A percentile compares a stretch with the other conserved stretches of the same genome.
Conservation (phyloP, 2,329 filamentous ascomycete genomes). For the Trichoderma sp. region DNA sequence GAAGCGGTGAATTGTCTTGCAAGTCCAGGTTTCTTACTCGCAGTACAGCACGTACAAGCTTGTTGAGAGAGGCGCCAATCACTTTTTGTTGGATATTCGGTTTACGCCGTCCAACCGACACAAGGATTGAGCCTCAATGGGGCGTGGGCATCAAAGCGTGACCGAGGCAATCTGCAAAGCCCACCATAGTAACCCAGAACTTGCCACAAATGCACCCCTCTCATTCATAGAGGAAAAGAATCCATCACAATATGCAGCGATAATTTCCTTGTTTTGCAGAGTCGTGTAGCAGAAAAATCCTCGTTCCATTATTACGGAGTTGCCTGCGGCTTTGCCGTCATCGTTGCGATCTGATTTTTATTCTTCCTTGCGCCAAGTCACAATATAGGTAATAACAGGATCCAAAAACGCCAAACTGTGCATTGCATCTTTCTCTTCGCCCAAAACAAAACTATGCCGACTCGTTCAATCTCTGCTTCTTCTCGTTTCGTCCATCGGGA, state of each 20-base stretch:
- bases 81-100: neutral
- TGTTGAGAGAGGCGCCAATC: neutral
- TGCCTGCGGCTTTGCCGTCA: neutral
- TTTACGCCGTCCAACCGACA: neutral
- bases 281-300: neutral
- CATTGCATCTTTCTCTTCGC: slow-evolving; percentile 26
- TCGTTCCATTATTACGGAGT: slow-evolving; percentile 15
- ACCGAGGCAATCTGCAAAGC: neutral
- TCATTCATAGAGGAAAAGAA: neutral
- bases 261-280: neutral
- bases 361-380: slow-evolving; percentile 34
- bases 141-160: neutral
- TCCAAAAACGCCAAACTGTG: slow-evolving; percentile 38
- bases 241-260: neutral
- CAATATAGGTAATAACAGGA: slow-evolving; percentile 27
- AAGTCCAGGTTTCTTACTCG: neutral
- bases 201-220: neutral
- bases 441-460: slow-evolving; percentile 30
- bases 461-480: slow-evolving; percentile 51
- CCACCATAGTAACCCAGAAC: neutral
- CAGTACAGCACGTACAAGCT: neutral
- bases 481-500: slow-evolving; percentile 63
- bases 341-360: slow-evolving; percentile 17
- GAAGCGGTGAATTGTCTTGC: neutral
- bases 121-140: neutral